A percentile compares a stretch with the other conserved stretches of the same genome.
phyloP scores from a whole-genome alignment of 345 rosid species.

The Sisymbrium irio region DNA sequence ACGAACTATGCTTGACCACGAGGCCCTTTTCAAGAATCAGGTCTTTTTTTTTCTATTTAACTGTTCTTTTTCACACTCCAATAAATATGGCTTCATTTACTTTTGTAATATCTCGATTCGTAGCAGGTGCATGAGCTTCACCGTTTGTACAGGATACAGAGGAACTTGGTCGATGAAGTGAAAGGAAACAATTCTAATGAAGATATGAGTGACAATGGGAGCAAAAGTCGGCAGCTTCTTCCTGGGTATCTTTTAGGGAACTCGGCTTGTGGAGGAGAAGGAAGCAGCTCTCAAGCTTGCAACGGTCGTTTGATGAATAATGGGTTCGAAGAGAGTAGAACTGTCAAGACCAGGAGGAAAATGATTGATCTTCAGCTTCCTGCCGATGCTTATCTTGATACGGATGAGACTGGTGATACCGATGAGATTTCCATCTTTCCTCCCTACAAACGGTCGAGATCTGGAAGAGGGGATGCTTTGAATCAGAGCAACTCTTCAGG shows the following conservation, averaged over 20 bases:
- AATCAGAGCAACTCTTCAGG: conserved; percentile 33
- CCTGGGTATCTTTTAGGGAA: conserved; percentile 50
- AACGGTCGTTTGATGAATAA: conserved; percentile 27
- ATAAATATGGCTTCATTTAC: background rate
- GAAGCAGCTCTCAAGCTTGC: conserved; percentile 33
- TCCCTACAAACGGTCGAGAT: conserved; percentile 28
- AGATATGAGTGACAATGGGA: conserved; percentile 35
- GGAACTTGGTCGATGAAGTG: conserved; percentile 55
- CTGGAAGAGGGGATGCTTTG: conserved; percentile 19
- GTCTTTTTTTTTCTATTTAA: conserved; percentile 29
- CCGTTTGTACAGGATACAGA: conserved; percentile 61
- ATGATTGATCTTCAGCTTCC: conserved; percentile 61
- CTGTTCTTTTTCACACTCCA: background rate
- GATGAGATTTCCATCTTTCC: background rate
- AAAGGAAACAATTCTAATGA: conserved; percentile 34
- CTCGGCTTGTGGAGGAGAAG: conserved; percentile 42
- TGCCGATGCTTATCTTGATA: conserved; percentile 41
- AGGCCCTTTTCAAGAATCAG: conserved; percentile 79
- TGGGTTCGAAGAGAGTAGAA: conserved; percentile 27
- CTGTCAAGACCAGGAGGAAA: conserved; percentile 38
- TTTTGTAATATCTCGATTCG: no score
- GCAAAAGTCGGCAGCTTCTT: conserved; percentile 53
- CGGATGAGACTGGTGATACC: conserved; percentile 24
- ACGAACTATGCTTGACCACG: conserved; percentile 82
- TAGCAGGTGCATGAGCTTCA: conserved; percentile 59